Evolutionary conservation across 75 land plant species (phyloP).

Genomic region (Picea glauca): DNA sequence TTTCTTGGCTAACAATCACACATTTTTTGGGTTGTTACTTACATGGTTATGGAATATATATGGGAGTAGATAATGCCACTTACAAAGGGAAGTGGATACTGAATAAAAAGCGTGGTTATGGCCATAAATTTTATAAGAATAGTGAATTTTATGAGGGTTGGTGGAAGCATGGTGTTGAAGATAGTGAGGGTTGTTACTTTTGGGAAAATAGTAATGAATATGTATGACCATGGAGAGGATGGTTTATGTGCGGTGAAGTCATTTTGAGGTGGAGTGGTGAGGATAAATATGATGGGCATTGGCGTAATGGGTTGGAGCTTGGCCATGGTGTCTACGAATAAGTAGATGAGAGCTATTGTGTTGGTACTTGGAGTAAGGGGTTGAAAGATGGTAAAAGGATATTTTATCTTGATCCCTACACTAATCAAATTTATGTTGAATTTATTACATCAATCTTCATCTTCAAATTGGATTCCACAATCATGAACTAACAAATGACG

Average conservation of each 20-base stretch:
- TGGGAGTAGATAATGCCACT: constrained; percentile 45
- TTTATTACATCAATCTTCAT: neutral
- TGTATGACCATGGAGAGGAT: constrained; percentile 55
- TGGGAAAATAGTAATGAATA: constrained; percentile 57
- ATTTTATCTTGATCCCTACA: constrained; percentile 29
- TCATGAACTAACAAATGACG: neutral
- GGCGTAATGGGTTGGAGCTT: constrained; percentile 56
- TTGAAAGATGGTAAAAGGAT: constrained; percentile 58
- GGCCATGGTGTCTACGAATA: constrained; percentile 58
- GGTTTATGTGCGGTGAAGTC: constrained; percentile 46
- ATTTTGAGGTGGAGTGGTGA: constrained; percentile 44
- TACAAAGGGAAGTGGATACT: constrained; percentile 60
- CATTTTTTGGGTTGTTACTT: constrained; percentile 64
- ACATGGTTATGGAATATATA: constrained; percentile 66
- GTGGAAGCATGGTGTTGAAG: constrained; percentile 59
- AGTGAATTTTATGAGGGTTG: constrained; percentile 69
- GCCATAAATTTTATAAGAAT: constrained; percentile 42
- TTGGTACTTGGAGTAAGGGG: constrained; percentile 65
- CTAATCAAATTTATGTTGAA: neutral
- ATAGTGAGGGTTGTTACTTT: constrained; percentile 57
- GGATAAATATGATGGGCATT: constrained; percentile 58
- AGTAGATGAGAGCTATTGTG: constrained; percentile 53
- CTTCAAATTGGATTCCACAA: constrained; percentile 27
- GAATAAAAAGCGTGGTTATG: constrained; percentile 62
- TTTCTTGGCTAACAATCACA: constrained; percentile 79